These are phyloP conservation scores for Fusarium temperatum DNA, from an alignment of 2,329 filamentous ascomycete species.

Conservation along the genomic window DNA sequence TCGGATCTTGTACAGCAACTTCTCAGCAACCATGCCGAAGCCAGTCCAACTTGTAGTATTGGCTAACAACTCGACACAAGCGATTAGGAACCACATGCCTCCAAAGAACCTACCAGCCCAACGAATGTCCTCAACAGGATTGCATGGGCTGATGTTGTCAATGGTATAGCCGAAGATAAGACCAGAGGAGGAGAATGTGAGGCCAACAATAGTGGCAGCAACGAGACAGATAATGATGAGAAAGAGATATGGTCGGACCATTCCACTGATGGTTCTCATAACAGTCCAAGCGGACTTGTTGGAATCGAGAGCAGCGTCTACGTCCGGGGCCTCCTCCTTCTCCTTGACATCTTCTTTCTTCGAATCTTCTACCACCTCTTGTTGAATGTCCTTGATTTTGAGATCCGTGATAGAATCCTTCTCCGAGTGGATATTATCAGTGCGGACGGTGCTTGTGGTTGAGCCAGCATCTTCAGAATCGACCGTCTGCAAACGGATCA, in stretches of 20 bases:
- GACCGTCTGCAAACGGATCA: constrained; percentile 58
- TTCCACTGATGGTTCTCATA: constrained; percentile 48
- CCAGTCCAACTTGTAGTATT: constrained; percentile 66
- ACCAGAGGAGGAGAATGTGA: constrained; percentile 62
- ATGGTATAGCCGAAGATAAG: constrained; percentile 58
- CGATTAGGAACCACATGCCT: constrained; percentile 65
- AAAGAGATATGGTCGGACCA: constrained; percentile 52
- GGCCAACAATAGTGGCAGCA: constrained; percentile 63
- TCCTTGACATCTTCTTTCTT: constrained; percentile 46
- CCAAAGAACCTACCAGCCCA: constrained; percentile 58
- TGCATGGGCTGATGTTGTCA: constrained; percentile 58
- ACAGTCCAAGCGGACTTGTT: constrained; percentile 52
- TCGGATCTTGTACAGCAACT: constrained; percentile 70
- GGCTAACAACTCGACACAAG: constrained; percentile 56
- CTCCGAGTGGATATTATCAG: constrained; percentile 54
- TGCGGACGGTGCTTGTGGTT: constrained; percentile 44
- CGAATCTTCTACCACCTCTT: constrained; percentile 52
- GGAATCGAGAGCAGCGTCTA: constrained; percentile 51
- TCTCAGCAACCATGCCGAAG: constrained; percentile 65
- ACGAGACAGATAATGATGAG: constrained; percentile 53
- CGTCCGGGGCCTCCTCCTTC: constrained; percentile 44
- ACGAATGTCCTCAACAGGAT: constrained; percentile 49
- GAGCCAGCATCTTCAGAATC: constrained; percentile 46
- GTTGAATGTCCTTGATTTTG: constrained; percentile 45
- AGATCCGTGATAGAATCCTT: constrained; percentile 51